Percentiles rank a stretch among this genome's conserved stretches.
Evolutionary conservation across 129 eudicot species (phyloP).

Genomic region (Arctium lappa): DNA sequence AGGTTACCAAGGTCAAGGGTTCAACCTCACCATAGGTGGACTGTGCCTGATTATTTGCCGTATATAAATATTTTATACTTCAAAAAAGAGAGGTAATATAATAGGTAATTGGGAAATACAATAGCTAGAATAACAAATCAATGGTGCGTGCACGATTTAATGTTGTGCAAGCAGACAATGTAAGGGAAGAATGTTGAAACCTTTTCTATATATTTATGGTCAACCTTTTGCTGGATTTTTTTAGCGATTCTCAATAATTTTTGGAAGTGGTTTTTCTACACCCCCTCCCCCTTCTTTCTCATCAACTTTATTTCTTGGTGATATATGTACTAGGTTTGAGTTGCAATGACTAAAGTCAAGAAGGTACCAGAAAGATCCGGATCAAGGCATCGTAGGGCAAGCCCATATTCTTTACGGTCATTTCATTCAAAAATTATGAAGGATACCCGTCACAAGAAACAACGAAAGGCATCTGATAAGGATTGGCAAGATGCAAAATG

Average conservation of each 20-base stretch:
- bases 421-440: slow-evolving; percentile 32
- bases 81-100: not conserved
- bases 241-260: not conserved
- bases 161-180: not conserved
- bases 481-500: slow-evolving; percentile 53
- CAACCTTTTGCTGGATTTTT: not conserved
- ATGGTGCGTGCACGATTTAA: not conserved
- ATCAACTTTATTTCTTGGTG: slow-evolving; percentile 2
- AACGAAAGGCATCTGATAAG: slow-evolving; percentile 33
- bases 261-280: not conserved
- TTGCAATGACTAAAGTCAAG: slow-evolving; percentile 50
- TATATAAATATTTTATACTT: too few species aligned
- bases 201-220: not conserved
- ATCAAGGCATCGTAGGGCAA: slow-evolving; percentile 25
- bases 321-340: slow-evolving; percentile 28
- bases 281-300: not conserved
- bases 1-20: too few species aligned
- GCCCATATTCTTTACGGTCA: slow-evolving; percentile 31
- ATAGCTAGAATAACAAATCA: not conserved
- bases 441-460: slow-evolving; percentile 33
- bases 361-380: slow-evolving; percentile 33
- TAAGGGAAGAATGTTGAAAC: not conserved
- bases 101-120: not conserved
- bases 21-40: not conserved
- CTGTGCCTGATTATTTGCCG: not conserved